Conservation (phyloP, 192 early-diverging fungal genomes). For the Gaertneriomyces sp. region DNA sequence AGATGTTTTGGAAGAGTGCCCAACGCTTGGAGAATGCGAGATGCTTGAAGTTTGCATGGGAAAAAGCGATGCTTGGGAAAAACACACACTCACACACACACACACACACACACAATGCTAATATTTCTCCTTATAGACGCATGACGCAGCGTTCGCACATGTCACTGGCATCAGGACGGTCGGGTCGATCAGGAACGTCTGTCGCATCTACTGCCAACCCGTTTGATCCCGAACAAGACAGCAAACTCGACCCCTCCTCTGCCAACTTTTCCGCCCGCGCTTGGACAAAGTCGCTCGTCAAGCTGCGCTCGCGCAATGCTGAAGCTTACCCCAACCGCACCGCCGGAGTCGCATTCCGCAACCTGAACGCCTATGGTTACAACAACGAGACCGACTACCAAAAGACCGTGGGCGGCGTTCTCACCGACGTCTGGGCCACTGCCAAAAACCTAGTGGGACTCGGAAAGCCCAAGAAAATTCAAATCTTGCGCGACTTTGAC, state of each 20-base stretch:
- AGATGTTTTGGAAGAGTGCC: too few species aligned
- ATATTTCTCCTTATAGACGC: too few species aligned
- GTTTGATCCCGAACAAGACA: too few species aligned
- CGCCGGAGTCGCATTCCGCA: constrained; percentile 10
- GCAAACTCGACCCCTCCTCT: constrained; percentile 10
- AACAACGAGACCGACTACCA: constrained; percentile 11
- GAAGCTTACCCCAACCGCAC: background rate
- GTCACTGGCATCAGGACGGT: too few species aligned
- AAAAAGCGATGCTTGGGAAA: too few species aligned
- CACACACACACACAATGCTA: too few species aligned
- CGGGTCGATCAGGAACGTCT: too few species aligned
- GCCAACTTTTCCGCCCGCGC: constrained; percentile 14
- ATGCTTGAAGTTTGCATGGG: too few species aligned
- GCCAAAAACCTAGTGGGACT: background rate
- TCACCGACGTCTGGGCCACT: constrained; percentile 1
- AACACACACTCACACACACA: too few species aligned
- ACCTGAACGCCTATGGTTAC: constrained; percentile 16
- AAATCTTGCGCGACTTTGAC: constrained; percentile 14
- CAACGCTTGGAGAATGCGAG: too few species aligned
- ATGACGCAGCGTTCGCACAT: too few species aligned
- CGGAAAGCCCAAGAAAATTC: constrained; percentile 1
- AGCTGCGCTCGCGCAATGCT: background rate
- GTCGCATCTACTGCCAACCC: too few species aligned
- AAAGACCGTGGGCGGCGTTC: constrained; percentile 4
- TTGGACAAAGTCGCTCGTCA: constrained; percentile 12